Conservation (phyloP, 2,329 filamentous ascomycete species). For the Epichloe amarillans region DNA sequence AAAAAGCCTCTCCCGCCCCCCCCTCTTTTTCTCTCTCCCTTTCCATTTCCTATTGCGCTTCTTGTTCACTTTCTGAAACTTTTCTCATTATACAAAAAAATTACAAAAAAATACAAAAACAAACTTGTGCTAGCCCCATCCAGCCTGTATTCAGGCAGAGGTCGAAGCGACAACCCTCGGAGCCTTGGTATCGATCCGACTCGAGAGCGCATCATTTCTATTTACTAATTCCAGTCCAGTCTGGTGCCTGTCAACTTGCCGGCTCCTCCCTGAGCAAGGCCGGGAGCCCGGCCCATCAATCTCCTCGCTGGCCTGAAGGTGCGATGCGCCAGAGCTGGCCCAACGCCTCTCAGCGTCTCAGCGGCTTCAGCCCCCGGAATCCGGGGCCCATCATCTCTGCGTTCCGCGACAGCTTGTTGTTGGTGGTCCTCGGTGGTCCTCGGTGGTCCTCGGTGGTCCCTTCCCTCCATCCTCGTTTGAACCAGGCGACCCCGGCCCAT, state of each 20-base stretch:
- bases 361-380: background rate
- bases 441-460: background rate
- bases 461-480: background rate
- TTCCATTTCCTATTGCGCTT: too few relatives aligned
- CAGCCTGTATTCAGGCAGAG: too few relatives aligned
- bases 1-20: background rate
- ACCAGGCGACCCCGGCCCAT: background rate
- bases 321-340: conserved; percentile 1
- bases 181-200: background rate
- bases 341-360: too few relatives aligned
- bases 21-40: background rate
- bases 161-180: too few relatives aligned
- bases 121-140: too few relatives aligned
- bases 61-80: too few relatives aligned
- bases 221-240: too few relatives aligned
- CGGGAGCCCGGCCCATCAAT: background rate
- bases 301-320: background rate
- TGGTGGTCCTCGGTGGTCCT: background rate
- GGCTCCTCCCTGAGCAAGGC: background rate
- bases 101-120: too few relatives aligned
- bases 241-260: too few relatives aligned
- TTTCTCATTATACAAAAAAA: too few relatives aligned
- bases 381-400: background rate
- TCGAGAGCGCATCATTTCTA: too few relatives aligned
- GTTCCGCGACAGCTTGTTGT: too few relatives aligned